These are phyloP conservation scores for Penicillium sp. DNA, from an alignment of 2,329 filamentous ascomycete genomes.

Conservation along the genomic window DNA sequence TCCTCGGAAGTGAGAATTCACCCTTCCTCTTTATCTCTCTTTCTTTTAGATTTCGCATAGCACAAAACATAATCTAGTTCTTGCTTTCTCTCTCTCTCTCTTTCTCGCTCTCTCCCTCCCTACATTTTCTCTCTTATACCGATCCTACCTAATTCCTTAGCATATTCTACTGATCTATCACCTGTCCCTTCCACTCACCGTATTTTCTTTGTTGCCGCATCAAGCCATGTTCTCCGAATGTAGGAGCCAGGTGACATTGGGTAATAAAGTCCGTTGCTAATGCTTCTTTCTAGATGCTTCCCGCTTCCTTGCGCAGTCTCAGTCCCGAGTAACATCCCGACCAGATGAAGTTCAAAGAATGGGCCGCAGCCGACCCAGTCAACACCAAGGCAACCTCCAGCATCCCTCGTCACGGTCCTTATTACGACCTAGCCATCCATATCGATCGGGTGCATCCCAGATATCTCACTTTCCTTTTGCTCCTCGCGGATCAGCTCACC, in stretches of 20 bases:
- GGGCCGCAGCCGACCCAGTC: slow-evolving; percentile 50
- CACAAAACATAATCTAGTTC: not conserved
- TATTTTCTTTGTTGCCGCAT: slow-evolving; percentile 14
- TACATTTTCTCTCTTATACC: not conserved
- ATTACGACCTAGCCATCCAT: slow-evolving; percentile 68
- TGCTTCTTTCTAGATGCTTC: slow-evolving; percentile 73
- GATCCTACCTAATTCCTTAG: slow-evolving; percentile 1
- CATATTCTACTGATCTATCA: not conserved
- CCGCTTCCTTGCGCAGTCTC: slow-evolving; percentile 92
- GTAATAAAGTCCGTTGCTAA: slow-evolving; percentile 6
- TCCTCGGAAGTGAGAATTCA: not conserved
- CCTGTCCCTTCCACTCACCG: slow-evolving; percentile 1
- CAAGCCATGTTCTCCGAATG: slow-evolving; percentile 81
- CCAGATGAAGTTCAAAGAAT: slow-evolving; percentile 52
- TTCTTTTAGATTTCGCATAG: slow-evolving; percentile 6
- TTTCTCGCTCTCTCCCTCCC: not conserved
- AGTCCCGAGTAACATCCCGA: slow-evolving; percentile 80
- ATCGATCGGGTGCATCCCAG: slow-evolving; percentile 69
- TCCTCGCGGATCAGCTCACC: slow-evolving; percentile 70
- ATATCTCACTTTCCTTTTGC: slow-evolving; percentile 76
- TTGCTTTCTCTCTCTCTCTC: not conserved
- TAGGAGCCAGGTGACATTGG: slow-evolving; percentile 49
- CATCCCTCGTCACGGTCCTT: slow-evolving; percentile 52
- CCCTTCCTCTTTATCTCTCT: not conserved
- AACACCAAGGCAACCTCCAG: slow-evolving; percentile 47